Evolutionary conservation across 176 grass and related monocot species (phyloP), one percentile per base, ranked within the genome.

Genomic region (Aechmea fasciata): DNA sequence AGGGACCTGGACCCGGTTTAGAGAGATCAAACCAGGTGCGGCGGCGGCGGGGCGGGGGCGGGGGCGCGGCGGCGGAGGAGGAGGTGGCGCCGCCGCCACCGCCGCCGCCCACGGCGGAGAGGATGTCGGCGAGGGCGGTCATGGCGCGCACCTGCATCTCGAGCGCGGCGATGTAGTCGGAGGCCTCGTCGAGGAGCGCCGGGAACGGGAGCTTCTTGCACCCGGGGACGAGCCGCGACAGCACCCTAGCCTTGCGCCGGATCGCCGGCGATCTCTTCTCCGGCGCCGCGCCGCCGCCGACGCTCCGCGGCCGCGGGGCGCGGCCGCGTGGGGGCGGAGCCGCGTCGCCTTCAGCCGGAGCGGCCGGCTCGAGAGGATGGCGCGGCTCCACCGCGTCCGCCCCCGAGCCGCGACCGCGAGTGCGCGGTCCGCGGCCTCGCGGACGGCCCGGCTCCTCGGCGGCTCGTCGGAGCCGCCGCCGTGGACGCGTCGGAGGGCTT

Each of bases 91-190:
- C 33, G 15, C 55, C 22, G 22, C 0, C 33, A 7, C 55, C 22
- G 22, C 22, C 55, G 2, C 17, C 15, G 7, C 55, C 14, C 9
- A 61, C 20, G 20, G 55, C 15, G 55, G 94, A 79, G 48, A 99
- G 78, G 52, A 87, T 83, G 77, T 90, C 89, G 41, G 84, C 81
- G 13, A 99, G 76, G 11, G 80, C 84, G 67, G 79, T 84, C 89
- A 99, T 92, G 77, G 80, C 80, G 64, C 90, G 87, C 10, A 99
- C 89, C 76, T 99, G 94, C 94, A 99, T 93, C 89, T 99, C 82
- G 2, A 99, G 87, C 52, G 94, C 94, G 25, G 67, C 63, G 57
- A 90, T 93, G 84, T 99, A 99, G 76, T 99, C 94, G 11, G 79
- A 84, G 19, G 80, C 75, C 82, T 99, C 89, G 41, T 75, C 80